Percentiles rank a stretch among this genome's conserved stretches.
Evolutionary conservation across 331 rosid species (phyloP).

Genomic region (Telfairia occidentalis): DNA sequence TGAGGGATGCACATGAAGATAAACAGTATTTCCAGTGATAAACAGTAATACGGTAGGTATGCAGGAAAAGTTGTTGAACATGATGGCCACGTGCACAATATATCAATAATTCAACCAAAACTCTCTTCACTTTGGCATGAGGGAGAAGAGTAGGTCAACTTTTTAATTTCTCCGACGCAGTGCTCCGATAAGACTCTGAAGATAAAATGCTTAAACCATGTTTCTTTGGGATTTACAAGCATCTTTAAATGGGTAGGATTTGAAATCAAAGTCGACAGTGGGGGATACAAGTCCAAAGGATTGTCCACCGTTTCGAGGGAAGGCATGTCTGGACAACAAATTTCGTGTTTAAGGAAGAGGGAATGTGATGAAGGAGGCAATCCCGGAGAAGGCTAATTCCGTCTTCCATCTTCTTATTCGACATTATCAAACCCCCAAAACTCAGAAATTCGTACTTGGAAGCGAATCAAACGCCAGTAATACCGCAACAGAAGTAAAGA

Average conservation of each 20-base stretch:
- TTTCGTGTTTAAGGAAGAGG: not conserved
- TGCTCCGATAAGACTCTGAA: not conserved
- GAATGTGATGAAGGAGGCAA: not conserved
- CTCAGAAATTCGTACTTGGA: no score
- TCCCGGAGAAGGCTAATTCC: not conserved
- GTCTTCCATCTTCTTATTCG: not conserved
- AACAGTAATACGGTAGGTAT: not conserved
- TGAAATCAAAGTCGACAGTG: not conserved
- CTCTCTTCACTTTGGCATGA: not conserved
- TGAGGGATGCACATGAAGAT: not conserved
- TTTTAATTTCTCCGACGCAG: not conserved
- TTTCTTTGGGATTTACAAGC: not conserved
- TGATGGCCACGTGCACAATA: not conserved
- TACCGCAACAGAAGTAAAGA: no score
- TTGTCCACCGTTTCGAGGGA: not conserved
- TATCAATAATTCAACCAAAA: not conserved
- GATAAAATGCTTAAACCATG: not conserved
- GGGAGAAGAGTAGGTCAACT: not conserved
- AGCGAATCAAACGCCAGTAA: no score
- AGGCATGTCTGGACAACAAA: not conserved
- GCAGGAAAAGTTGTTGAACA: not conserved
- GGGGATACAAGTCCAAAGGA: not conserved
- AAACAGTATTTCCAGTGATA: not conserved
- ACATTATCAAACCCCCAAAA: no score
- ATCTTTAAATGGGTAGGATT: not conserved